Base-by-base conservation (phyloP, 176 grass and related monocot species). In the Bonia amplexicaulis region DNA sequence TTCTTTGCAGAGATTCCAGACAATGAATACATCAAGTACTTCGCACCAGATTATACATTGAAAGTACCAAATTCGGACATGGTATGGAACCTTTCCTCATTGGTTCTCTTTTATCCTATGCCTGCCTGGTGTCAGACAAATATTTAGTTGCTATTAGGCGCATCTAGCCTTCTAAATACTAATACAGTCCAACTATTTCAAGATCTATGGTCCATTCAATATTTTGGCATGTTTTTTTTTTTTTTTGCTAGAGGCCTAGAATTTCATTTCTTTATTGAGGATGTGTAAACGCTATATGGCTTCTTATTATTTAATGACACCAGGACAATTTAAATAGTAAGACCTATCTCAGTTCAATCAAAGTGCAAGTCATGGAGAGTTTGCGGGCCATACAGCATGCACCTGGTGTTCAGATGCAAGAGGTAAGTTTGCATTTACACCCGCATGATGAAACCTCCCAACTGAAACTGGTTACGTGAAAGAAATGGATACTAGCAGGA, bases 341-440 rank as follows among this genome's bases (percentile, higher is more conserved):
- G 83, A 83, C 93, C 31, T 98, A 98, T 92, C 91, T 98, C 55
- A 90, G 96, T 69, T 87, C 91, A 80, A 85, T 98, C 76, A 98
- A 95, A 90, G 83, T 98, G 85, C 96, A 98, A 86, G 89, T 95
- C 54, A 92, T 98, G 88, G 96, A 98, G 90, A 80, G 93, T 88
- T 67, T 98, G 52, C 77, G 93, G 80, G 89, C 83, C 74, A 98
- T 98, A 90, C 93, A 98, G 55, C 96, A 98, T 83, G 96, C 96
- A 79, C 93, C 96, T 74, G 80, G 96, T 9, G 93, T 98, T 90
- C 96, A 98, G 90, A 98, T 98, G 96, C 96, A 98, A 66, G 96
- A 98, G 93, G 96, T 86, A 75, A 84, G 75, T 51, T 61, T 71
- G 19, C 54, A 57, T 53, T 77, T 23, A 13, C 48, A 65, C 9